Percentiles rank a stretch among this genome's conserved stretches.
These are phyloP conservation scores for Linaria vulgaris DNA, from an alignment of 257 asterid species.

Conservation along the genomic window DNA sequence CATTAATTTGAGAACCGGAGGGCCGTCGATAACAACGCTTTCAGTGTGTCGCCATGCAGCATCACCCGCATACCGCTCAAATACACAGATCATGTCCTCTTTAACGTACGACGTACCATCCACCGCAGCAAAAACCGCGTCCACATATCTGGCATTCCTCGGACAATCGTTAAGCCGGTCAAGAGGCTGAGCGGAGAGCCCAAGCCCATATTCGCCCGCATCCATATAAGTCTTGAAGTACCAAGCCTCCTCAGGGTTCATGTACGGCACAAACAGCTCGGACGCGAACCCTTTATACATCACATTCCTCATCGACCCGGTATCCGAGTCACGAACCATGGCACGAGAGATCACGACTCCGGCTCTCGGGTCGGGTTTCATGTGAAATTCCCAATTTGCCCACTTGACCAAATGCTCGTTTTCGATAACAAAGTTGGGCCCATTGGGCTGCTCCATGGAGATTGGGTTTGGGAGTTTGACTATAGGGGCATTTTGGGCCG, in stretches of 20 bases:
- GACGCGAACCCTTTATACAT: slow-evolving; percentile 86
- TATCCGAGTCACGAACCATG: slow-evolving; percentile 54
- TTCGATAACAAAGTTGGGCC: slow-evolving; percentile 81
- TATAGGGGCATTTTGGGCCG: slow-evolving; percentile 28
- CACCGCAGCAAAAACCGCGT: slow-evolving; percentile 59
- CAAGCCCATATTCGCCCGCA: slow-evolving; percentile 81
- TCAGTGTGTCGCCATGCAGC: slow-evolving; percentile 80
- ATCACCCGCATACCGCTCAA: slow-evolving; percentile 72
- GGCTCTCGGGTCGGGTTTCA: slow-evolving; percentile 85
- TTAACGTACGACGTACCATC: slow-evolving; percentile 68
- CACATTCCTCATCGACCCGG: slow-evolving; percentile 66
- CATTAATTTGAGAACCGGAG: slow-evolving; percentile 28
- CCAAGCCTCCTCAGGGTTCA: slow-evolving; percentile 82
- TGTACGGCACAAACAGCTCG: slow-evolving; percentile 86
- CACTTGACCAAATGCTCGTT: slow-evolving; percentile 68
- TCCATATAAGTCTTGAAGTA: slow-evolving; percentile 83
- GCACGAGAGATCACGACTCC: slow-evolving; percentile 80
- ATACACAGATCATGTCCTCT: slow-evolving; percentile 59
- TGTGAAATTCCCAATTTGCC: slow-evolving; percentile 98
- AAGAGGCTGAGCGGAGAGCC: slow-evolving; percentile 58
- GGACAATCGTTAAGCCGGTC: slow-evolving; percentile 86
- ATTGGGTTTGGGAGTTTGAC: slow-evolving; percentile 58
- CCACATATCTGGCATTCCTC: slow-evolving; percentile 58
- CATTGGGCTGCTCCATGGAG: slow-evolving; percentile 87
- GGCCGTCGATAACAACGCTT: slow-evolving; percentile 40